Percentiles rank a stretch among this genome's conserved stretches.
phyloP scores from a whole-genome alignment of 148 eudicot species.

The Chenopodium album region DNA sequence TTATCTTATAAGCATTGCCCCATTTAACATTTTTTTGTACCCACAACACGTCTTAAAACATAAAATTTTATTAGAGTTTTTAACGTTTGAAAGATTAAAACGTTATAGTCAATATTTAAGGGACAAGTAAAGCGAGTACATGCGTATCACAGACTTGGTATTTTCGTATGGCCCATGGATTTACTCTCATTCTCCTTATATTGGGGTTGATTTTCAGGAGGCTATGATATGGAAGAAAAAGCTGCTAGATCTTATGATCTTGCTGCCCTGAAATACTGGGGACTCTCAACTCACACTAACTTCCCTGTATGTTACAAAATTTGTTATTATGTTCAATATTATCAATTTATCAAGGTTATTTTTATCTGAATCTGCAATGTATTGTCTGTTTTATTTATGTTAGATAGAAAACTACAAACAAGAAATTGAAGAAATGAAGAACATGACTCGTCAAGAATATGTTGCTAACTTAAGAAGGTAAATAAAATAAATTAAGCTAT shows the following conservation, averaged over 20 bases:
- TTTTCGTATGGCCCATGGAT: no score
- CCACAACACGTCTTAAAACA: no score
- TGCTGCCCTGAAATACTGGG: conserved; percentile 95
- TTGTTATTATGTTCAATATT: no score
- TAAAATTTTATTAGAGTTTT: no score
- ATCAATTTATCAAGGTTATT: no score
- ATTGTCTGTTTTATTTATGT: neutral
- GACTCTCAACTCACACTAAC: conserved; percentile 79
- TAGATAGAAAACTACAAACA: conserved; percentile 75
- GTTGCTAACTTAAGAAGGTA: conserved; percentile 94
- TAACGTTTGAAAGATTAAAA: no score
- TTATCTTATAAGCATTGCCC: no score
- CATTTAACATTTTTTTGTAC: no score
- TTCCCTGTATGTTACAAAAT: conserved; percentile 46
- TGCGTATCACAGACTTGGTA: no score
- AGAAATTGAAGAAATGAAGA: conserved; percentile 76
- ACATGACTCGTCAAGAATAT: conserved; percentile 86
- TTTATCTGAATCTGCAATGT: neutral
- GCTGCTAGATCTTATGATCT: conserved; percentile 95
- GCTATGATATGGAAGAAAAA: conserved; percentile 95
- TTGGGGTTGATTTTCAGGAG: conserved; percentile 42
- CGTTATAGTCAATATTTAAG: no score
- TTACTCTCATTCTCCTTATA: neutral
- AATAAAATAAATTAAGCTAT: neutral
- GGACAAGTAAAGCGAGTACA: no score